Evolutionary conservation across 2,329 filamentous ascomycete genomes (phyloP).

Genomic region (Colletotrichum caudatum): DNA sequence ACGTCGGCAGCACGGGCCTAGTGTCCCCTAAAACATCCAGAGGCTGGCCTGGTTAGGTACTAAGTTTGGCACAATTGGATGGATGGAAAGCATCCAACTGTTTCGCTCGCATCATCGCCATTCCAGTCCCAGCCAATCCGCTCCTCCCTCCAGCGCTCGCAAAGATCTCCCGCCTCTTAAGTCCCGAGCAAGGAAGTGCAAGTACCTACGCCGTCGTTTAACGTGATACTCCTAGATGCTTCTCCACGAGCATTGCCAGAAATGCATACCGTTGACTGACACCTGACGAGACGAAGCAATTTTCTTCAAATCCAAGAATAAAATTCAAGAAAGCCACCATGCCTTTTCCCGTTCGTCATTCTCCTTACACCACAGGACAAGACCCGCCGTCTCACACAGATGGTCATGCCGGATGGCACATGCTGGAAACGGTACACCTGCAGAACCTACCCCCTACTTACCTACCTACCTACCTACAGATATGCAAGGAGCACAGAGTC

Average conservation of each 20-base stretch:
- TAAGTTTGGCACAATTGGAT: neutral
- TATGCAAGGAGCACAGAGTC: neutral
- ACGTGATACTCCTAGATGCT: neutral
- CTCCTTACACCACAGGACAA: neutral
- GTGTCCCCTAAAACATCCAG: conserved; percentile 2
- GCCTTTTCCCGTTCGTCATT: neutral
- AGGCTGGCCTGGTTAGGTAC: conserved; percentile 1
- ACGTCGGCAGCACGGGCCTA: conserved; percentile 40
- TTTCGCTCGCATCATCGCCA: neutral
- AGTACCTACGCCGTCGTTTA: neutral
- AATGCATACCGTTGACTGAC: neutral
- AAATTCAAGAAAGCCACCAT: neutral
- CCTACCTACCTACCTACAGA: neutral
- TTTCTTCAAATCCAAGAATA: neutral
- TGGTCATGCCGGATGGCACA: neutral
- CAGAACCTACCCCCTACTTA: neutral
- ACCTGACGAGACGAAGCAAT: neutral
- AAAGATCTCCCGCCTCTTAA: conserved; percentile 1
- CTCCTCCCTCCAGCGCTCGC: neutral
- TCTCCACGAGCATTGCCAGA: neutral
- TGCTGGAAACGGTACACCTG: neutral
- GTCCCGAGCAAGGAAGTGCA: too few relatives aligned
- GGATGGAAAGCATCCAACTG: conserved; percentile 5
- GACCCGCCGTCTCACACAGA: neutral
- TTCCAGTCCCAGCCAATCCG: neutral